Evolutionary conservation across 2,329 filamentous ascomycete species (phyloP).

Genomic region (Periconia macrospinosa): DNA sequence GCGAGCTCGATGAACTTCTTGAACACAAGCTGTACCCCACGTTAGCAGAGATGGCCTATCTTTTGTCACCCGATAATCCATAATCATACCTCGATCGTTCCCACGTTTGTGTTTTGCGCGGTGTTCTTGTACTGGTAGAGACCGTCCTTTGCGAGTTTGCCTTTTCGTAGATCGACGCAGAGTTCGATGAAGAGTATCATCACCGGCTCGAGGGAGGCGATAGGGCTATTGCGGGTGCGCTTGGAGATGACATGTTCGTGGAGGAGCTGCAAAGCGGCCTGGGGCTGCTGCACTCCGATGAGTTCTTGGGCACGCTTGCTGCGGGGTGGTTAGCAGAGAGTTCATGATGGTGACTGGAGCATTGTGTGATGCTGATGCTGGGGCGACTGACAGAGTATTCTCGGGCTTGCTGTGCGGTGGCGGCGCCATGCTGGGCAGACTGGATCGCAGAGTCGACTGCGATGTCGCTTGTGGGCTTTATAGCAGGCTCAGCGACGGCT

Average conservation of each 20-base stretch:
- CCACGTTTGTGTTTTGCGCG: constrained; percentile 97
- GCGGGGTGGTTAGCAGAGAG: background rate
- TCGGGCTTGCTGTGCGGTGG: constrained; percentile 97
- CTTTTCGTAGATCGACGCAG: constrained; percentile 95
- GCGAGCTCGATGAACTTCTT: constrained; percentile 98
- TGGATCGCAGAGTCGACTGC: constrained; percentile 25
- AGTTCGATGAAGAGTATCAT: constrained; percentile 98
- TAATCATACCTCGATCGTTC: constrained; percentile 82
- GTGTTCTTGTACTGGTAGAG: constrained; percentile 99
- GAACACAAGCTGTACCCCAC: constrained; percentile 66
- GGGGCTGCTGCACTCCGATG: constrained; percentile 92
- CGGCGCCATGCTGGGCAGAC: constrained; percentile 73
- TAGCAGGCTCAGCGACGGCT: constrained; percentile 30
- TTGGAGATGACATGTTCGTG: constrained; percentile 99
- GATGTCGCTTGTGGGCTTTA: constrained; percentile 29
- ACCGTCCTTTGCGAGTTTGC: constrained; percentile 97
- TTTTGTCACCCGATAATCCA: constrained; percentile 10
- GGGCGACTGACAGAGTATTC: constrained; percentile 73
- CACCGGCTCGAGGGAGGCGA: constrained; percentile 93
- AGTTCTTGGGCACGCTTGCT: constrained; percentile 87
- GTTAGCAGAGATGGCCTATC: constrained; percentile 10
- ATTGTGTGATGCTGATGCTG: background rate
- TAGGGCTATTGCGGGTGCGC: constrained; percentile 94
- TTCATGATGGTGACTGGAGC: background rate
- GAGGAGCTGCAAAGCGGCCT: constrained; percentile 88